A percentile compares a stretch with the other conserved stretches of the same genome.
These are phyloP conservation scores for Phylloporus sp. DNA, from an alignment of 768 basidiomycete genomes.

Conservation along the genomic window DNA sequence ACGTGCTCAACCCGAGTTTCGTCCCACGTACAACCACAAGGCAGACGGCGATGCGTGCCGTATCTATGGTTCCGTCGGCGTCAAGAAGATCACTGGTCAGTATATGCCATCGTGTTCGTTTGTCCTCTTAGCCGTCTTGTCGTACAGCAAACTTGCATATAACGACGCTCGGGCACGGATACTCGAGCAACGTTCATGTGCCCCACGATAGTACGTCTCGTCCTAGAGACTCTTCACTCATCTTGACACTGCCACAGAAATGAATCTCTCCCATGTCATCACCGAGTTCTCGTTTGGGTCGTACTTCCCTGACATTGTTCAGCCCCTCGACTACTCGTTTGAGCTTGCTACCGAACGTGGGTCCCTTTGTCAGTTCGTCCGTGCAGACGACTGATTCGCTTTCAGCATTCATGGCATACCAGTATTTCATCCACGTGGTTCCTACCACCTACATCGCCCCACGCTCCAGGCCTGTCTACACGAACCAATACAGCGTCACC, in stretches of 20 bases:
- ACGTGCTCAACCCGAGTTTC: constrained; percentile 43
- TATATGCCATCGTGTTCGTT: neutral
- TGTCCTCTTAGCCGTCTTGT: neutral
- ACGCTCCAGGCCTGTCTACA: constrained; percentile 56
- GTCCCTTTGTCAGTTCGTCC: neutral
- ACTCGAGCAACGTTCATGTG: constrained; percentile 80
- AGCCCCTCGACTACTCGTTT: constrained; percentile 89
- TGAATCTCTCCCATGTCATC: constrained; percentile 97
- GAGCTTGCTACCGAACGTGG: constrained; percentile 66
- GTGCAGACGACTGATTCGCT: neutral
- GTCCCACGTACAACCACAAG: constrained; percentile 69
- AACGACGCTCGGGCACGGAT: constrained; percentile 93
- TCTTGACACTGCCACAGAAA: constrained; percentile 44
- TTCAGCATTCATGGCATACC: constrained; percentile 82
- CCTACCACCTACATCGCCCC: constrained; percentile 90
- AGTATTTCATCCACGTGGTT: constrained; percentile 93
- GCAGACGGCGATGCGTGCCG: constrained; percentile 75
- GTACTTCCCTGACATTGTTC: constrained; percentile 90
- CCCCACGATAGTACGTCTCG: constrained; percentile 69
- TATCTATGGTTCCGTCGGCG: constrained; percentile 73
- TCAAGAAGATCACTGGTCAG: constrained; percentile 87
- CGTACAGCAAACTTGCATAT: constrained; percentile 83
- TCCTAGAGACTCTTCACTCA: neutral
- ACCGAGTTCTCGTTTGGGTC: constrained; percentile 97
- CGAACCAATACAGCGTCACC: constrained; percentile 91